phyloP scores from a whole-genome alignment of 805 yeast species.

The Komagataella mondaviorum region DNA sequence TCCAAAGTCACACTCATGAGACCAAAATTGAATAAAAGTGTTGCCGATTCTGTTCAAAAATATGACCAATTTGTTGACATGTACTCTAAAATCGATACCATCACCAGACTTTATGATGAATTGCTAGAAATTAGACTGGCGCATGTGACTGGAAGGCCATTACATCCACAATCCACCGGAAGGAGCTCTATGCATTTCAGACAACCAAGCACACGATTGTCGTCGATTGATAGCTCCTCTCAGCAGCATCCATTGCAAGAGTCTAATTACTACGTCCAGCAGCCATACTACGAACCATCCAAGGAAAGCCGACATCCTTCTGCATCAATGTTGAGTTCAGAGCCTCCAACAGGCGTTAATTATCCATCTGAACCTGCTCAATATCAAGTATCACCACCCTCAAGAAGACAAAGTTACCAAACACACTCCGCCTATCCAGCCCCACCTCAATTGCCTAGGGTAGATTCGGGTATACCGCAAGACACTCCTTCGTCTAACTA shows the following conservation, averaged over 20 bases:
- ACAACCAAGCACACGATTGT: not conserved
- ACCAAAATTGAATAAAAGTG: constrained; percentile 54
- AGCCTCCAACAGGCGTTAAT: not conserved
- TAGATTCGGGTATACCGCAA: not conserved
- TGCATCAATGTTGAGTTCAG: not conserved
- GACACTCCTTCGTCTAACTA: not conserved
- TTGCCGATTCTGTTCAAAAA: constrained; percentile 42
- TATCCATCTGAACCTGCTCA: not conserved
- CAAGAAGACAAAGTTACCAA: not conserved
- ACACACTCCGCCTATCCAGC: not conserved
- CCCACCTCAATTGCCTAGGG: not conserved
- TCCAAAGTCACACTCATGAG: constrained; percentile 44
- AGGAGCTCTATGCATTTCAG: not conserved
- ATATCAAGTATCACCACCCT: not conserved
- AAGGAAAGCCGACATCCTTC: not conserved
- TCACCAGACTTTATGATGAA: constrained; percentile 64
- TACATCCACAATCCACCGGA: not conserved
- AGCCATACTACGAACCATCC: not conserved
- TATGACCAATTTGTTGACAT: constrained; percentile 57
- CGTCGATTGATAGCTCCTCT: not conserved
- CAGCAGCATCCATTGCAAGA: not conserved
- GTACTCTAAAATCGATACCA: constrained; percentile 68
- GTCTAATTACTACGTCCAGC: not conserved
- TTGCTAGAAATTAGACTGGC: constrained; percentile 46
- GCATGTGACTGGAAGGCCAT: constrained; percentile 12